phyloP scores from a whole-genome alignment of 345 rosid species.

The Eucalyptus pauciflora region DNA sequence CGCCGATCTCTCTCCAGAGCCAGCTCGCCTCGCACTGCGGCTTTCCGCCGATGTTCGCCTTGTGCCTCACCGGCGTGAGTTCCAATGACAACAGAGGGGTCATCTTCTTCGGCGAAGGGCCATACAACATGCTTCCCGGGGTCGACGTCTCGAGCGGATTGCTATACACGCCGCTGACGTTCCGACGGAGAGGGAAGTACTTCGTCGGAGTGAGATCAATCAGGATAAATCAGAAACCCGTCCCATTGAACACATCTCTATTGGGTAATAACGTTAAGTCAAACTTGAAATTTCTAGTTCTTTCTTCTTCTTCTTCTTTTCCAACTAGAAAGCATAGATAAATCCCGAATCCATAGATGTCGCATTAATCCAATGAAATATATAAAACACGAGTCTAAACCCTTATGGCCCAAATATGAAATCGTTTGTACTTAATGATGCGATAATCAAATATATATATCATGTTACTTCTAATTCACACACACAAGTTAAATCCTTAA shows the following conservation, averaged over 20 bases:
- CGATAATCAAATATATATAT: not conserved
- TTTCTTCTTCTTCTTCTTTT: not conserved
- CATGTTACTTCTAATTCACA: accelerated
- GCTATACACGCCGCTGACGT: not conserved
- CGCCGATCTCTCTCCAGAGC: constrained; percentile 7
- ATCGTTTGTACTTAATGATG: not conserved
- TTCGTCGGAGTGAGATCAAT: not conserved
- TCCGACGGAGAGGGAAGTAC: not conserved
- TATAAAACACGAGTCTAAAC: accelerated
- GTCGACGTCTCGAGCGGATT: not conserved
- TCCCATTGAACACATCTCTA: not conserved
- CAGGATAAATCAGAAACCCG: not conserved
- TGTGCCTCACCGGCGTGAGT: constrained; percentile 4
- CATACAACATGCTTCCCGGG: not conserved
- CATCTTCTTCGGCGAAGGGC: not conserved
- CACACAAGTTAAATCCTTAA: not conserved
- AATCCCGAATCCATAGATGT: not conserved
- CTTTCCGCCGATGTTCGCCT: constrained; percentile 10
- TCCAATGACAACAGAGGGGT: not conserved
- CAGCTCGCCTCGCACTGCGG: constrained; percentile 18
- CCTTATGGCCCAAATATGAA: not conserved
- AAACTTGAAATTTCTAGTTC: not conserved
- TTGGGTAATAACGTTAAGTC: not conserved
- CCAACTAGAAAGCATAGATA: not conserved
- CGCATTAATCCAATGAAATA: not conserved